Percentiles rank a stretch among this genome's conserved stretches.
Evolutionary conservation across 495 filamentous ascomycete genomes (phyloP).

Genomic region (Corynascus novoguineensis): DNA sequence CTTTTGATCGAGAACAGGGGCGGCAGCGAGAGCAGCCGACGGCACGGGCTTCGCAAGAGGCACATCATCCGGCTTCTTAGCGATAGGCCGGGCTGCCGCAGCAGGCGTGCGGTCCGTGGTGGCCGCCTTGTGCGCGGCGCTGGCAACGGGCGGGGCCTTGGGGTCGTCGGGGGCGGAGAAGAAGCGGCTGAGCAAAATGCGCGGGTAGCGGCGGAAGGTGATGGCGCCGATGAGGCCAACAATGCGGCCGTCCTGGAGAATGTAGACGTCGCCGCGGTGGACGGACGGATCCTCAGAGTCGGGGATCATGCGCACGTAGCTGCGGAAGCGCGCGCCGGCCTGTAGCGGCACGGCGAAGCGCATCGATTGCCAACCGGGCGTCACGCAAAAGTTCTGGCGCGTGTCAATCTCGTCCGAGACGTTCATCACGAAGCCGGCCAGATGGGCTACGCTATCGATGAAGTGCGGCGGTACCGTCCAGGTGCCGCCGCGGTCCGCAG

Average conservation of each 20-base stretch:
- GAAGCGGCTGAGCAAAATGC: neutral
- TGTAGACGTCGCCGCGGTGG: conserved; percentile 51
- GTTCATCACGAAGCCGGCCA: conserved; percentile 76
- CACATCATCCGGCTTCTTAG: no score
- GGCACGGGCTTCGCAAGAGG: no score
- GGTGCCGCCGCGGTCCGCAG: neutral
- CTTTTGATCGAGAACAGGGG: neutral
- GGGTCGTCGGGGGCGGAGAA: neutral
- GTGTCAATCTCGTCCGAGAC: conserved; percentile 67
- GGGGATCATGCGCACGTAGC: conserved; percentile 55
- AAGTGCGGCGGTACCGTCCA: conserved; percentile 55
- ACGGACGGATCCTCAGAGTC: neutral
- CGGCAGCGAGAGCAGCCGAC: neutral
- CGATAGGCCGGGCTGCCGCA: no score
- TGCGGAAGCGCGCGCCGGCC: conserved; percentile 58
- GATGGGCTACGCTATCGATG: conserved; percentile 63
- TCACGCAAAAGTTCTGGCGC: conserved; percentile 64
- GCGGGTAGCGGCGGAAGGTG: conserved; percentile 46
- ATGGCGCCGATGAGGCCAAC: conserved; percentile 48
- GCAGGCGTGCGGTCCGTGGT: no score
- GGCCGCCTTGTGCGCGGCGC: neutral
- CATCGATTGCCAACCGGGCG: conserved; percentile 71
- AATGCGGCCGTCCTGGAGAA: conserved; percentile 59
- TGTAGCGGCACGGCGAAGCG: conserved; percentile 59
- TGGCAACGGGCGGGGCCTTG: no score